These are phyloP conservation scores for Polygonum maritimum DNA, from an alignment of 148 eudicot species.

Conservation along the genomic window DNA sequence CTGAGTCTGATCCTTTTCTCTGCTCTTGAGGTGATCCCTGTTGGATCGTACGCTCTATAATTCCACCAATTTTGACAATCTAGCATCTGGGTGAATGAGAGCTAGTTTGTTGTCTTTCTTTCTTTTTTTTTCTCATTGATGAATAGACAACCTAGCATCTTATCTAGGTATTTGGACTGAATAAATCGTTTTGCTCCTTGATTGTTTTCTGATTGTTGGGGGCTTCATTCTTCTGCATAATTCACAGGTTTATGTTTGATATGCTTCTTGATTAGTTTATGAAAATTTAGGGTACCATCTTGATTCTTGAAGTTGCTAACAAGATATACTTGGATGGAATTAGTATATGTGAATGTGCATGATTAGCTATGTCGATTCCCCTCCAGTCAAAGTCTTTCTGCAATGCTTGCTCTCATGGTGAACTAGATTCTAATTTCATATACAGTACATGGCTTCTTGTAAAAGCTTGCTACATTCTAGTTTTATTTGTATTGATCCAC, in stretches of 20 bases:
- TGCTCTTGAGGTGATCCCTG: conserved; percentile 52
- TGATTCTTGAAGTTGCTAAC: too few relatives aligned
- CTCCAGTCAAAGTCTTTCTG: not conserved
- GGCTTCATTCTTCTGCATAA: not conserved
- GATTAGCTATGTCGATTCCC: not conserved
- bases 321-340: too few relatives aligned
- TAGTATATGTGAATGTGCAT: too few relatives aligned
- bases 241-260: not conserved
- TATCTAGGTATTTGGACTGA: not conserved
- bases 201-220: not conserved
- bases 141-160: not conserved
- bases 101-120: not conserved
- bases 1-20: conserved; percentile 88
- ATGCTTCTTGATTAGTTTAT: not conserved
- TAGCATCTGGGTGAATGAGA: not conserved
- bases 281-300: not conserved
- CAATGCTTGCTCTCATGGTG: not conserved
- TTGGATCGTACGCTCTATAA: conserved; percentile 68
- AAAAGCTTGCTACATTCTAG: not conserved
- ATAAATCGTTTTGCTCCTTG: not conserved
- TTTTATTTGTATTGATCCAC: too few relatives aligned
- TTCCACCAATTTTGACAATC: conserved; percentile 57
- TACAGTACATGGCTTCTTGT: not conserved
- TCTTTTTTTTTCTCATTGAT: not conserved
- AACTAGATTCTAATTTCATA: not conserved